phyloP scores from a whole-genome alignment of 2,329 filamentous ascomycete species.

The Microsporum audouinii region DNA sequence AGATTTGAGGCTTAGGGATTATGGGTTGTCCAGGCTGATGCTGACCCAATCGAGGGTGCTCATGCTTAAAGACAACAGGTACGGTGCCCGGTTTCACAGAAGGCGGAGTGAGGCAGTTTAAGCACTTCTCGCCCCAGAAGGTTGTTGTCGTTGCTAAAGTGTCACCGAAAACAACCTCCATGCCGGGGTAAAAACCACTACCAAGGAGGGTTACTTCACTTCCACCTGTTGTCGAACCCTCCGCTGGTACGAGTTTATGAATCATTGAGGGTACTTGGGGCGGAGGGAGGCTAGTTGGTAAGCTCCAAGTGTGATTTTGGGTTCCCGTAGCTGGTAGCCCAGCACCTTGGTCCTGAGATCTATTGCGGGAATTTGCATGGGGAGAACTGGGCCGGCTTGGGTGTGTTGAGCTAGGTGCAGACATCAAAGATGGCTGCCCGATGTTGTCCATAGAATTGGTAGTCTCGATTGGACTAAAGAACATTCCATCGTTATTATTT shows the following conservation, averaged over 20 bases:
- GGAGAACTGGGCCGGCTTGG: slow-evolving; percentile 71
- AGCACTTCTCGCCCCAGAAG: slow-evolving; percentile 67
- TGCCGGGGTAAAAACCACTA: slow-evolving; percentile 63
- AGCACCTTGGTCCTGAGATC: slow-evolving; percentile 27
- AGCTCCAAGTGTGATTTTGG: slow-evolving; percentile 40
- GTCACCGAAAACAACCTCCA: slow-evolving; percentile 78
- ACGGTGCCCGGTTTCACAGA: slow-evolving; percentile 57
- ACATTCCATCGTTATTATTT: slow-evolving; percentile 49
- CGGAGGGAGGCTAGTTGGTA: slow-evolving; percentile 41
- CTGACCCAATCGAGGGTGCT: slow-evolving; percentile 39
- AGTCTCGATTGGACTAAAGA: slow-evolving; percentile 47
- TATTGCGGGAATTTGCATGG: slow-evolving; percentile 24
- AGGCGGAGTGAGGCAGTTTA: slow-evolving; percentile 68
- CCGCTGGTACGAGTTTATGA: slow-evolving; percentile 69
- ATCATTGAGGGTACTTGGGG: slow-evolving; percentile 53
- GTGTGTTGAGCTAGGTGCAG: slow-evolving; percentile 59
- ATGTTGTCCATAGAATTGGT: slow-evolving; percentile 56
- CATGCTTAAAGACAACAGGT: slow-evolving; percentile 55
- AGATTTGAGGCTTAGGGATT: slow-evolving; percentile 39
- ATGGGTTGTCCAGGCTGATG: slow-evolving; percentile 33
- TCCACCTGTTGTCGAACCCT: slow-evolving; percentile 71
- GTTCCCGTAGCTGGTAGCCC: slow-evolving; percentile 32
- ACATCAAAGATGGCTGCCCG: slow-evolving; percentile 54
- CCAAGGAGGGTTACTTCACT: slow-evolving; percentile 80
- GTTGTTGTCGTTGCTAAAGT: slow-evolving; percentile 59